Percentiles rank a stretch among this genome's conserved stretches.
These are phyloP conservation scores for Fraxinus pennsylvanica DNA, from an alignment of 257 asterid species.

Conservation along the genomic window DNA sequence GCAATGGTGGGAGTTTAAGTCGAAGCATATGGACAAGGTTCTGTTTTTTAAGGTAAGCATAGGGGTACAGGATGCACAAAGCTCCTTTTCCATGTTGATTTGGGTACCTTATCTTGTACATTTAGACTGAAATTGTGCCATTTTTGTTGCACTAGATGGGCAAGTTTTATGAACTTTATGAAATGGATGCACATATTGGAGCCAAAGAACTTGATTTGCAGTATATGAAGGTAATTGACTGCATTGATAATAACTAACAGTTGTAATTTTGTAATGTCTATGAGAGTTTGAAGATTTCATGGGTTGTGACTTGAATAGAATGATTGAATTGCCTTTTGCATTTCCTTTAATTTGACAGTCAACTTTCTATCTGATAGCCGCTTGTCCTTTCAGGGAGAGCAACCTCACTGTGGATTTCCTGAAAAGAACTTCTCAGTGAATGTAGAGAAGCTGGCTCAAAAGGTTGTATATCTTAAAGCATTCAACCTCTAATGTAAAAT, in stretches of 20 bases:
- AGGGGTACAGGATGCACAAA: slow-evolving; percentile 21
- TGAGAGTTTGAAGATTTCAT: slow-evolving; percentile 3
- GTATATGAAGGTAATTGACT: slow-evolving; percentile 86
- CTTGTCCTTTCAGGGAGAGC: slow-evolving; percentile 76
- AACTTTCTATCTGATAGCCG: slow-evolving; percentile 25
- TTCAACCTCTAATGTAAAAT: slow-evolving; percentile 5
- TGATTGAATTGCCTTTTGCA: slow-evolving; percentile 15
- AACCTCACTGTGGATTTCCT: slow-evolving; percentile 99
- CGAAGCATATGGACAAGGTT: slow-evolving; percentile 98
- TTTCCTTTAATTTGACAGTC: slow-evolving; percentile 8
- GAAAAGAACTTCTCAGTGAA: slow-evolving; percentile 87
- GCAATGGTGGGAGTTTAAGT: slow-evolving; percentile 99
- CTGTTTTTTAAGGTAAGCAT: slow-evolving; percentile 85
- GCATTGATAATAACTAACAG: neutral
- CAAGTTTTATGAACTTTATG: slow-evolving; percentile 91
- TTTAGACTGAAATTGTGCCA: slow-evolving; percentile 15
- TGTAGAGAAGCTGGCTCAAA: slow-evolving; percentile 84
- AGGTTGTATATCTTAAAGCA: slow-evolving; percentile 48
- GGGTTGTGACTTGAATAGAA: slow-evolving; percentile 1
- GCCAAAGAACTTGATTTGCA: slow-evolving; percentile 94
- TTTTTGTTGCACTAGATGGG: slow-evolving; percentile 77
- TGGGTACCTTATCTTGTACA: slow-evolving; percentile 18
- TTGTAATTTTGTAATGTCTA: slow-evolving; percentile 10
- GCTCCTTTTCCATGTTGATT: slow-evolving; percentile 20
- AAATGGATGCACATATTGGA: slow-evolving; percentile 99